A percentile compares a stretch with the other conserved stretches of the same genome.
Evolutionary conservation across 176 grass and related monocot species (phyloP).

Genomic region (Carex littledalei): DNA sequence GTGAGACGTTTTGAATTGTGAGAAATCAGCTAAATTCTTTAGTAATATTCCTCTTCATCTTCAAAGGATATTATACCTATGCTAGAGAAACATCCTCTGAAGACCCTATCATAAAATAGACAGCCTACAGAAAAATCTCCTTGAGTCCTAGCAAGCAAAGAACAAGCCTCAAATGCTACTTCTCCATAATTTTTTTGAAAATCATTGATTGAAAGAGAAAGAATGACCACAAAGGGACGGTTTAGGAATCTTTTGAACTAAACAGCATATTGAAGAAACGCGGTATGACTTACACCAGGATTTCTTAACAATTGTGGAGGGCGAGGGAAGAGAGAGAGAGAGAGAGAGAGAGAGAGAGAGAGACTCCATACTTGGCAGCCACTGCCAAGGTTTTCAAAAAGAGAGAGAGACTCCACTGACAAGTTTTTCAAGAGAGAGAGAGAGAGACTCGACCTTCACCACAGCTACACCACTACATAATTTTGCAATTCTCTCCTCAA

Average conservation of each 20-base stretch:
- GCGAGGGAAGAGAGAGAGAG: not conserved
- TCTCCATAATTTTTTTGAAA: not conserved
- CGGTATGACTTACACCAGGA: not conserved
- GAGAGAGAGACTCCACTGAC: too few species aligned
- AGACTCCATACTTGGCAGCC: not conserved
- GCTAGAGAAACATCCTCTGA: not conserved
- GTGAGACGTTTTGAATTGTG: too few species aligned
- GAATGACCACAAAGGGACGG: not conserved
- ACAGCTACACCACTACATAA: slow-evolving; percentile 77
- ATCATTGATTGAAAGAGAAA: not conserved
- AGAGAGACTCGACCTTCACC: slow-evolving; percentile 54
- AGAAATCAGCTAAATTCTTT: too few species aligned
- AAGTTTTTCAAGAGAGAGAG: not conserved
- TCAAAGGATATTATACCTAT: not conserved
- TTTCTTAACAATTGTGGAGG: not conserved
- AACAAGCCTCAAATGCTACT: slow-evolving; percentile 3
- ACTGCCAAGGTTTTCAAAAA: too few species aligned
- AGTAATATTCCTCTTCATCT: too few species aligned
- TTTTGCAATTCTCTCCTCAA: slow-evolving; percentile 84
- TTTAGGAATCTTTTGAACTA: not conserved
- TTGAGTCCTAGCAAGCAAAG: slow-evolving; percentile 9
- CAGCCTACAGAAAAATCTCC: not conserved
- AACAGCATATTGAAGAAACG: not conserved
- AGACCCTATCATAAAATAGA: not conserved
- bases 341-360: slow-evolving; percentile 7